Evolutionary conservation across 257 asterid species (phyloP), one percentile per base, ranked within the genome.

Genomic region (Knoxia roxburghii): DNA sequence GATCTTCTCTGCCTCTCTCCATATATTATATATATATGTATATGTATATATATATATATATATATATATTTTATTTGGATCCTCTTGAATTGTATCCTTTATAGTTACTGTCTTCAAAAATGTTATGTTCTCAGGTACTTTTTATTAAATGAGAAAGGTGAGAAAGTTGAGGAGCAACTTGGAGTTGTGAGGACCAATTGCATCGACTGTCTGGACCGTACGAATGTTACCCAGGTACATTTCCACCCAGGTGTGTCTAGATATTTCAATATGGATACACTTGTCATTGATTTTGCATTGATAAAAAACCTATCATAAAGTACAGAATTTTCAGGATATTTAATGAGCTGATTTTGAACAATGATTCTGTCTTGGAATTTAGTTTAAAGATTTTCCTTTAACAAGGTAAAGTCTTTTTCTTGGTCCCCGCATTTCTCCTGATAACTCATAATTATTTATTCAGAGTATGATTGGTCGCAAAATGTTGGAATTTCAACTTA

Each of bases 391-490:
- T 2, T 71, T 11, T 37, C 27, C 53, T 7, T 20, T 52, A 29
- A 13, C 58, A 51, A 29, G 13, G 26, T 59, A 23, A 12, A 6
- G n/a, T 41, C 32, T 20, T 54, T 29, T 53, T 48, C 18, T 17
- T 39, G 48, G 15, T 17, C 32, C 61, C 21, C 41, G 24, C 51
- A n/a, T 48, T 72, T 29, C 43, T 29, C 23, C 27, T 24, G 23
- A 12, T 21, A 14, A 65, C 27, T 26, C 17, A 49, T 18, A 26
- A 26, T 48, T 58, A 32, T 70, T 66, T 56, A 67, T 76, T 77
- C 83, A 94, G 99, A 94, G 96, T 84, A 83, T 91, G 93, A 78
- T 90, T 72, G 98, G 96, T 59, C 86, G 96, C 33, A 94, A 86
- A 86, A 84, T 81, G 85, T 75, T 94, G 84, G 99, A 94, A 81